phyloP scores from a whole-genome alignment of 306 rosid species.

The Quercus parvula region DNA sequence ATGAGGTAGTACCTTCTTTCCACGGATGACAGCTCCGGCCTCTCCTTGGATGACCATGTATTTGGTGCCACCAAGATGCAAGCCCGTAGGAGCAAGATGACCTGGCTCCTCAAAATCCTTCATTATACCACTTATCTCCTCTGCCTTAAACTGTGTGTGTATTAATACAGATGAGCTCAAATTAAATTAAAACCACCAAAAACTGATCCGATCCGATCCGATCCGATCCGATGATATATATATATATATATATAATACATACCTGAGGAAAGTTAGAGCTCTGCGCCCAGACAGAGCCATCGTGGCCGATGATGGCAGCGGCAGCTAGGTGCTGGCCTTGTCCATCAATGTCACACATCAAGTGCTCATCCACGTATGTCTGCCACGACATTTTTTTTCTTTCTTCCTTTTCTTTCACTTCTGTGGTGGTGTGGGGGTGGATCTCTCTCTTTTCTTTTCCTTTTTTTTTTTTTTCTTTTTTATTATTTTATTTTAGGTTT shows the following conservation, averaged over 20 bases:
- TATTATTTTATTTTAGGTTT: no score
- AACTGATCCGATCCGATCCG: no score
- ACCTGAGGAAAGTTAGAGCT: constrained; percentile 88
- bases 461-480: neutral
- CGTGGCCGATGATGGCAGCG: constrained; percentile 80
- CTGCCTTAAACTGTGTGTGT: constrained; percentile 43
- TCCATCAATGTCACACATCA: constrained; percentile 95
- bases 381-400: constrained; percentile 88
- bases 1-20: constrained; percentile 65
- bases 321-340: constrained; percentile 68
- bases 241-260: neutral
- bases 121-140: constrained; percentile 60
- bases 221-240: no score
- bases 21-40: constrained; percentile 92
- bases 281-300: constrained; percentile 91
- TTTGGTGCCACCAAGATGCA: constrained; percentile 64
- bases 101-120: constrained; percentile 96
- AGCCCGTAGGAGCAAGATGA: constrained; percentile 89
- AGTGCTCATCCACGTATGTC: constrained; percentile 86
- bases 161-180: no score
- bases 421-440: neutral
- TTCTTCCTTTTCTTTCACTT: neutral
- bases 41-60: constrained; percentile 98
- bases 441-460: neutral
- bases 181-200: no score